A percentile compares a stretch with the other conserved stretches of the same genome.
Conservation (phyloP, 2,329 filamentous ascomycete genomes). For the Fusarium secorum region DNA sequence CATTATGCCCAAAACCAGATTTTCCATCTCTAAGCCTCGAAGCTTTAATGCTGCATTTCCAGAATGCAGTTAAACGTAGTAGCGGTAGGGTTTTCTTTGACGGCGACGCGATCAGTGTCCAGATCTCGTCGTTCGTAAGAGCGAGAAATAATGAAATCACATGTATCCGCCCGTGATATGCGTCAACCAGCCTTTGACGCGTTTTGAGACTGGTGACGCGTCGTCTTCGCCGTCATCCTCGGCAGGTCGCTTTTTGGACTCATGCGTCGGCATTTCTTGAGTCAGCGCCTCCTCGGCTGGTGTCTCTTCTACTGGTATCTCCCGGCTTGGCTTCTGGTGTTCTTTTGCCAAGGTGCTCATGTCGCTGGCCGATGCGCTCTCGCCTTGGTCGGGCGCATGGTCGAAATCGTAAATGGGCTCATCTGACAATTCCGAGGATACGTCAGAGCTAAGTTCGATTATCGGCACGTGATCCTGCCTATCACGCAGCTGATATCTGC, state of each 20-base stretch:
- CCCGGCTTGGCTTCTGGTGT: background rate
- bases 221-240: constrained; percentile 6
- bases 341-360: background rate
- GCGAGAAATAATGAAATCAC: background rate
- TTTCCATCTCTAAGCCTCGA: background rate
- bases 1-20: background rate
- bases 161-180: constrained; percentile 12
- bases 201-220: constrained; percentile 9
- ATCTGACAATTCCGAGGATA: background rate
- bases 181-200: constrained; percentile 10
- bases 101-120: background rate
- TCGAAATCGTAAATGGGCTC: background rate
- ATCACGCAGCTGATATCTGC: background rate
- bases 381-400: background rate
- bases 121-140: background rate
- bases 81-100: background rate
- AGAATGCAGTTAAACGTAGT: background rate
- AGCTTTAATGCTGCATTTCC: background rate
- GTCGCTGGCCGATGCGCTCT: constrained; percentile 15
- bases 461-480: background rate
- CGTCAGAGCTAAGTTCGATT: background rate
- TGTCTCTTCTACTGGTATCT: background rate
- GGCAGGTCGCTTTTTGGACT: constrained; percentile 1
- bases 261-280: background rate
- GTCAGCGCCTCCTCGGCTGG: background rate